Conservation (phyloP, 164 flowering plant species). For the Kalanchoe fedtschenkoi region DNA sequence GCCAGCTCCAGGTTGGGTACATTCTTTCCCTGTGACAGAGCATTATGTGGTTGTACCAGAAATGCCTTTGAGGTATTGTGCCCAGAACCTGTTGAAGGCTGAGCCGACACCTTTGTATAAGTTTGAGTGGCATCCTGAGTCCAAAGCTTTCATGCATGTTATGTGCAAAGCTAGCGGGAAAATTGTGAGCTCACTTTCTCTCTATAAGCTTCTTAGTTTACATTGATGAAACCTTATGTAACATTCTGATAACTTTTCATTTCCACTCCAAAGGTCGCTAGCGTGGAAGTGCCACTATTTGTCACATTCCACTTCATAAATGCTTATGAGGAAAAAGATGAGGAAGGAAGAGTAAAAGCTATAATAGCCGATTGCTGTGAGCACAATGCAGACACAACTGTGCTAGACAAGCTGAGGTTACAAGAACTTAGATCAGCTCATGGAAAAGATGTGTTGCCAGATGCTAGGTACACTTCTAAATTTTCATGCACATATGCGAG, state of each 20-base stretch:
- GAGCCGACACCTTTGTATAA: slow-evolving; percentile 92
- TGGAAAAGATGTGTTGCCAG: slow-evolving; percentile 68
- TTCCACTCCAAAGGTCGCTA: slow-evolving; percentile 53
- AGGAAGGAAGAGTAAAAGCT: slow-evolving; percentile 62
- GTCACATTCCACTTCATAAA: slow-evolving; percentile 92
- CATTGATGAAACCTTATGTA: not conserved
- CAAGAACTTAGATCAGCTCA: slow-evolving; percentile 47
- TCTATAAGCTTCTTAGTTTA: not conserved
- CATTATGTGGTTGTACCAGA: slow-evolving; percentile 83
- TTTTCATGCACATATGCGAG: not conserved
- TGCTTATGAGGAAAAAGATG: slow-evolving; percentile 80
- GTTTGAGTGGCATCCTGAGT: slow-evolving; percentile 88
- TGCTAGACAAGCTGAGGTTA: slow-evolving; percentile 62
- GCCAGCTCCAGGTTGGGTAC: slow-evolving; percentile 93
- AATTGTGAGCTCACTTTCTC: slow-evolving; percentile 39
- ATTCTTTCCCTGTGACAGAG: slow-evolving; percentile 85
- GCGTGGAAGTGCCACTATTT: slow-evolving; percentile 87
- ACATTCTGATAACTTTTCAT: not conserved
- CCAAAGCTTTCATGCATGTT: slow-evolving; percentile 75
- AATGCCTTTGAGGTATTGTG: slow-evolving; percentile 87
- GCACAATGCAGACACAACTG: slow-evolving; percentile 68
- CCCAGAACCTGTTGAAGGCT: slow-evolving; percentile 60
- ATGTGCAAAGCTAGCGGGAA: slow-evolving; percentile 82
- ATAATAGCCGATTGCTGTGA: slow-evolving; percentile 86
- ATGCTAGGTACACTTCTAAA: slow-evolving; percentile 55